phyloP scores from a whole-genome alignment of 192 early-diverging fungal genomes.

The Chytriomyces confervae region DNA sequence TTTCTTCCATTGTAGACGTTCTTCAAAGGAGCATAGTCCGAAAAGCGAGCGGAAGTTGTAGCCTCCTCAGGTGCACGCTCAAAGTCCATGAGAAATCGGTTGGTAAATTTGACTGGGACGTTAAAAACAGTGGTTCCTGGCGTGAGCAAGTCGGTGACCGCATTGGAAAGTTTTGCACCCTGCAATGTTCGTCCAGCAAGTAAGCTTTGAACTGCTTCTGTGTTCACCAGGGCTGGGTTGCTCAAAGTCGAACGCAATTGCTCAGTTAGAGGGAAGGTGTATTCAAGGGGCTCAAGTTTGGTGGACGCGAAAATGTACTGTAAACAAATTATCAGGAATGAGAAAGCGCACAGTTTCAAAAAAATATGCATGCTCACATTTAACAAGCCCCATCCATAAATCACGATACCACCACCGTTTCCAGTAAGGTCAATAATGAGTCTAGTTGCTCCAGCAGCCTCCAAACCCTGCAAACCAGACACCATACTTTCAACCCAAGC shows the following conservation, averaged over 20 bases:
- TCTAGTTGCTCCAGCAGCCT: slow-evolving; percentile 31
- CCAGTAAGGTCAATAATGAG: slow-evolving; percentile 45
- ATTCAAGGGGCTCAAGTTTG: not conserved
- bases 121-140: not conserved
- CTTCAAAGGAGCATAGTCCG: not conserved
- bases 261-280: not conserved
- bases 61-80: not conserved
- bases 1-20: not conserved
- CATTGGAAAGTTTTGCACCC: not conserved
- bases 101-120: not conserved
- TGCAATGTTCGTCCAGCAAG: not conserved
- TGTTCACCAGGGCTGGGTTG: not conserved
- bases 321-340: not conserved
- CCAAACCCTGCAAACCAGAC: slow-evolving; percentile 32
- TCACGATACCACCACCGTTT: slow-evolving; percentile 44
- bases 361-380: not conserved
- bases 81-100: not conserved
- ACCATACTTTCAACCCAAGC: slow-evolving; percentile 33
- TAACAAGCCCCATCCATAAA: not conserved
- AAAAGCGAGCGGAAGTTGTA: not conserved
- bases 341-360: not conserved
- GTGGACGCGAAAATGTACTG: slow-evolving; percentile 3
- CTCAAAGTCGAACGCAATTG: not conserved
- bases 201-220: not conserved
- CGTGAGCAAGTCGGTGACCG: not conserved